Conservation (phyloP, 2,329 filamentous ascomycete species). For the Ophiobolus disseminans region DNA sequence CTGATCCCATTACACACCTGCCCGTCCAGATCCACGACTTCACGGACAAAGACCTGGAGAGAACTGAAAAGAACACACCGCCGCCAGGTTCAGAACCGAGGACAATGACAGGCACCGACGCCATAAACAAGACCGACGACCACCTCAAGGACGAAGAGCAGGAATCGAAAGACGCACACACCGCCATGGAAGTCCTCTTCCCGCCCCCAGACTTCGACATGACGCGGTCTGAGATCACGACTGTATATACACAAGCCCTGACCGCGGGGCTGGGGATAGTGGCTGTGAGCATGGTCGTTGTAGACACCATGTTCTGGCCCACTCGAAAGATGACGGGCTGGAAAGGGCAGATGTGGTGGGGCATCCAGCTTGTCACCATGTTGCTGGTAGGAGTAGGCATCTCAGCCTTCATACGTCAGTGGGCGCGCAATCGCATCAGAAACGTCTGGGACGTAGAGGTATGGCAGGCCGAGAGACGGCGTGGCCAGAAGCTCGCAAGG, state of each 20-base stretch:
- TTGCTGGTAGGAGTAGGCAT: conserved; percentile 41
- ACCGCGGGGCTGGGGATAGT: conserved; percentile 48
- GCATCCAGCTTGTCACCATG: conserved; percentile 37
- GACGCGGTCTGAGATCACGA: conserved; percentile 53
- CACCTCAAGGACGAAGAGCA: conserved; percentile 54
- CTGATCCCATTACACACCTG: conserved; percentile 75
- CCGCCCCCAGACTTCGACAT: conserved; percentile 61
- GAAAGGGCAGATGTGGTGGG: conserved; percentile 37
- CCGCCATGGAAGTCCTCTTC: conserved; percentile 59
- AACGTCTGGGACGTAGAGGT: conserved; percentile 72
- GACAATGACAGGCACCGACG: conserved; percentile 55
- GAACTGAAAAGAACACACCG: conserved; percentile 55
- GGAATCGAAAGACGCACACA: conserved; percentile 52
- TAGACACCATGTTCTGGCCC: conserved; percentile 45
- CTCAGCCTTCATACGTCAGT: conserved; percentile 61
- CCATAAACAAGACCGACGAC: conserved; percentile 53
- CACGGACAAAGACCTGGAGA: conserved; percentile 66
- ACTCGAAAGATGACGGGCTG: conserved; percentile 39
- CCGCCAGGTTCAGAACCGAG: conserved; percentile 49
- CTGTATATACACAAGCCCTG: conserved; percentile 55
- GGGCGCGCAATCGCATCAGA: conserved; percentile 67
- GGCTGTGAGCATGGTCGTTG: conserved; percentile 44
- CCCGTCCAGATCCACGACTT: conserved; percentile 73
- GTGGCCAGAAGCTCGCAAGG: conserved; percentile 57
- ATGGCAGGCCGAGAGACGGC: conserved; percentile 69